Evolutionary conservation across 176 grass and related monocot genomes (phyloP), one percentile per base, ranked within the genome.

Genomic region (Chrysopogon serrulatus): DNA sequence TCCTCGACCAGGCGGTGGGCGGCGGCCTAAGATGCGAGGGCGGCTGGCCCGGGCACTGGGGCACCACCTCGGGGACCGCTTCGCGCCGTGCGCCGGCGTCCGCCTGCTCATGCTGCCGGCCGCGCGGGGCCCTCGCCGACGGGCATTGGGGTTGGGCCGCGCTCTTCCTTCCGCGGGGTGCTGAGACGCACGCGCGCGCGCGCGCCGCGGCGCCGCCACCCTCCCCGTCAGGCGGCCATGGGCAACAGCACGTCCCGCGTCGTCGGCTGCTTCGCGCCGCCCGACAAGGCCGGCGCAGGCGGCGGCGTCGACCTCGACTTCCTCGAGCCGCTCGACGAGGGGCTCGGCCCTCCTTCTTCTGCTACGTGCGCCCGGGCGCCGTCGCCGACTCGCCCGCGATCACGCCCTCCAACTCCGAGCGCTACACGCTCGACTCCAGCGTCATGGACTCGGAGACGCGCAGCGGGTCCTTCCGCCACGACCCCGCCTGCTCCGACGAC

Each of bases 341-440:
- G 94, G 57, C 83, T 97, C 23, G 94, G 94, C 10, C 94, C 81
- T 97, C 94, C 56, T 97, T 97, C 79, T 97, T 97, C 79, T 97
- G 94, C 81, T 97, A 97, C 73, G 94, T 97, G 3, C 84, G 94
- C 26, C 94, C 94, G 7, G 89, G 71, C 71, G 36, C 79, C 59
- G 80, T 84, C 10, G 87, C 76, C 0, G 91, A 94, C 80, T 97
- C 94, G 27, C 94, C 91, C 4, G 89, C 51, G 9, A 97, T 94
- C 69, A 93, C 94, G 10, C 94, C 94, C 1, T 97, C 91, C 39
- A 94, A 90, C 85, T 97, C 94, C 10, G 94, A 94, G 77, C 87
- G 94, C 34, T 97, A 97, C 71, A 97, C 94, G 49, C 49, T 97
- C 41, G 94, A 97, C 35, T 97, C 94, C 19, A 90, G 89, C 74